Conservation (phyloP, 2,329 filamentous ascomycete genomes). For the Colletotrichum viniferum region DNA sequence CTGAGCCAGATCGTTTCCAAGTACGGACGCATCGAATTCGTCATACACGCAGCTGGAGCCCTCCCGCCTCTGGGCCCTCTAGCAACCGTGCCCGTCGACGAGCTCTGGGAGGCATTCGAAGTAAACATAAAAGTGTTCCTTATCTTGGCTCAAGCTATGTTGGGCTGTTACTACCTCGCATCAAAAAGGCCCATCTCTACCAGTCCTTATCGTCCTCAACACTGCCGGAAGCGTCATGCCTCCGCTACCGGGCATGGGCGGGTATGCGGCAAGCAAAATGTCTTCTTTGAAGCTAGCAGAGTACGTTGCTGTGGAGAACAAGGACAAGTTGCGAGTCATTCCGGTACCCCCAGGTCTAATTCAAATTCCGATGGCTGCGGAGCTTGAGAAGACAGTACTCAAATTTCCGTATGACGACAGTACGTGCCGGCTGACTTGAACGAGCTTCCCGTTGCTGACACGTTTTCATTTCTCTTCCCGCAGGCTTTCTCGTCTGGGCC, state of each 20-base stretch:
- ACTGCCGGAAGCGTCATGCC: background rate
- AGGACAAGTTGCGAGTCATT: background rate
- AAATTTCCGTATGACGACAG: background rate
- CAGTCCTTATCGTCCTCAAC: background rate
- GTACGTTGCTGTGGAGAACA: background rate
- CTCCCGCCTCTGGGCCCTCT: background rate
- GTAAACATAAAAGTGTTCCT: background rate
- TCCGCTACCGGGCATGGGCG: background rate
- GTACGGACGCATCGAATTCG: background rate
- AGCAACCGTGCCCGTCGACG: background rate
- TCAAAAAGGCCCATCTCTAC: rapidly evolving
- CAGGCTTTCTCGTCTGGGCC: background rate
- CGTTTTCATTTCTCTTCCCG: background rate
- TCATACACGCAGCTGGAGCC: background rate
- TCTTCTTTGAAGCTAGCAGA: background rate
- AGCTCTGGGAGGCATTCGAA: background rate
- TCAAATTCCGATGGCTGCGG: background rate
- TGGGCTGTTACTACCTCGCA: background rate
- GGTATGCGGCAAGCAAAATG: background rate
- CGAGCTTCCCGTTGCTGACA: background rate
- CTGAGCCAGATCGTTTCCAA: rapidly evolving
- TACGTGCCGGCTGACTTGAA: background rate
- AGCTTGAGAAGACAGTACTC: background rate
- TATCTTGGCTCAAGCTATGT: background rate
- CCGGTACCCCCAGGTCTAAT: background rate